Base-by-base conservation (phyloP, 2,329 filamentous ascomycete genomes). In the Capronia coronata region DNA sequence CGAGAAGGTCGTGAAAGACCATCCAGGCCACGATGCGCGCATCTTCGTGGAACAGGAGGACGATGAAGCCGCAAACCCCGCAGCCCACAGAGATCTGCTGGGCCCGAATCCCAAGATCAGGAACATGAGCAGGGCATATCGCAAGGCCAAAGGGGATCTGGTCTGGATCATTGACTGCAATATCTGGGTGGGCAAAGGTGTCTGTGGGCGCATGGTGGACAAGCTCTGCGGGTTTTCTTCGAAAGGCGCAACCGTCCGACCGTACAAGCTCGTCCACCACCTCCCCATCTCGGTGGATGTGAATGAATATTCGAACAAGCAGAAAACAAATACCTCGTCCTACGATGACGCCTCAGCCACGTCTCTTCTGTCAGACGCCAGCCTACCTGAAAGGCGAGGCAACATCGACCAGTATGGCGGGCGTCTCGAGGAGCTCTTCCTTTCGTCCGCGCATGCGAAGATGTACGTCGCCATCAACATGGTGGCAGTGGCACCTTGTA, bases 61-160 rank as follows among this genome's bases (percentile, higher is more conserved):
- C 64, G 80, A 85, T 0, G 67, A 80, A 23, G 30, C 48, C 13
- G 38, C 42, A 2, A 67, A 69, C 9, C 75, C 75, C 46, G 68
- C 75, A 40, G 62, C 69, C 43, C 27, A 40, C 38, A 68, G 76
- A 55, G 76, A 79, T 49, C 46, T 23, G 13, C 75, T 97, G 49
- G 94, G 94, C 0, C 93, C 93, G 1, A 98, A 98, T 63, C 93
- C 93, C n/a, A 98, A 98, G 73, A 94, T 98, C 60, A 78, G 93
- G 43, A 98, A 98, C 66, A 87, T 97, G 75, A 96, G 90, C 65
- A 80, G 88, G 37, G 90, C 88, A 2, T 98, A 96, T 64, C 75
- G 89, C 22, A 90, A 97, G 64, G 87, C 89, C 1, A 83, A 84
- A 56, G 84, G 86, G 1, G 89, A 96, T 63, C 77, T 97, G 21